Evolutionary conservation across 768 basidiomycete genomes (phyloP).

Genomic region (Lactifluus rugatus): DNA sequence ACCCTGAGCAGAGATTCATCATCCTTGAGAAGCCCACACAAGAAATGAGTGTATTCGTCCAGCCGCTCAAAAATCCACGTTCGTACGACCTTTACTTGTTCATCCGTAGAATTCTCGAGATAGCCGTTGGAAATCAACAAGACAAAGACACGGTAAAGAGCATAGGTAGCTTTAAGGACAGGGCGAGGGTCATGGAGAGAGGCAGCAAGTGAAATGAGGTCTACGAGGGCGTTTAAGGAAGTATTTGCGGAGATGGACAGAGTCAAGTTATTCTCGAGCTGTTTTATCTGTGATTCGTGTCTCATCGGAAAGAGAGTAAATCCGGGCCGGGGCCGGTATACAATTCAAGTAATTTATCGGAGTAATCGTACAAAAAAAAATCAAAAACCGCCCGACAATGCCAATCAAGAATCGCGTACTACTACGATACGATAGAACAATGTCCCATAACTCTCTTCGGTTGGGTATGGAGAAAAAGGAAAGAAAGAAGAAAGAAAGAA

Average conservation of each 20-base stretch:
- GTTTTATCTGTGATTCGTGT: slow-evolving; percentile 27
- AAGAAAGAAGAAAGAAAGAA: background rate
- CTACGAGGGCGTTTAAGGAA: slow-evolving; percentile 70
- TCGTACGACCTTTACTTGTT: slow-evolving; percentile 51
- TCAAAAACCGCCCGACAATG: background rate
- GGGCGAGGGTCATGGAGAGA: slow-evolving; percentile 41
- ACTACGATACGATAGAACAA: slow-evolving; percentile 8
- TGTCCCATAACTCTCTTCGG: slow-evolving; percentile 4
- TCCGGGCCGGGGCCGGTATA: slow-evolving; percentile 1
- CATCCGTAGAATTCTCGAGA: slow-evolving; percentile 41
- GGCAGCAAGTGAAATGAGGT: slow-evolving; percentile 55
- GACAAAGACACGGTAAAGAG: slow-evolving; percentile 71
- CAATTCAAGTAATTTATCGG: background rate
- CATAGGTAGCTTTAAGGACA: slow-evolving; percentile 69
- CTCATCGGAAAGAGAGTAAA: background rate
- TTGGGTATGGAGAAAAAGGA: slow-evolving; percentile 8
- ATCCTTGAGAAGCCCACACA: slow-evolving; percentile 64
- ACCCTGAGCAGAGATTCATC: slow-evolving; percentile 70
- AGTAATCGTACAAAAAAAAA: slow-evolving; percentile 12
- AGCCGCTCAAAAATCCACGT: slow-evolving; percentile 75
- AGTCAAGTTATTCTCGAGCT: slow-evolving; percentile 48
- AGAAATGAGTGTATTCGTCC: slow-evolving; percentile 56
- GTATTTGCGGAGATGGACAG: slow-evolving; percentile 40
- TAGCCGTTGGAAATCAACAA: slow-evolving; percentile 50
- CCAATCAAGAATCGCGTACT: slow-evolving; percentile 13